Evolutionary conservation across 768 basidiomycete genomes (phyloP).

Genomic region (Vararia minispora): DNA sequence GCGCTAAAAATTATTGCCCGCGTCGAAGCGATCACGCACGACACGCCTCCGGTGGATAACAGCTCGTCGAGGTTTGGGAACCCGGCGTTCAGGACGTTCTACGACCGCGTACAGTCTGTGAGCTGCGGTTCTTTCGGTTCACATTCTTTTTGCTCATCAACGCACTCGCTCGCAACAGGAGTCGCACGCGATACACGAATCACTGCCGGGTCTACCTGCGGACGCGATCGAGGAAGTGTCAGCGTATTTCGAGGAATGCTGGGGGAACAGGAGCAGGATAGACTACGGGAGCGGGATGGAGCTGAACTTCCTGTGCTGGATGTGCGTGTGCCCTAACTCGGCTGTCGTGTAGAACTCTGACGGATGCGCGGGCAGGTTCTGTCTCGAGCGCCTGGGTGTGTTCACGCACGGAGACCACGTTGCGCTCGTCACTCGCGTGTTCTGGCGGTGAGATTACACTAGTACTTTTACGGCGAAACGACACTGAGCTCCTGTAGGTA

Average conservation of each 20-base stretch:
- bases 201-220: slow-evolving; percentile 43
- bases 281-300: slow-evolving; percentile 99
- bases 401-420: slow-evolving; percentile 53
- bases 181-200: slow-evolving; percentile 45
- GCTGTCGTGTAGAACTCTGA: background rate
- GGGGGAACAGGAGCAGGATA: slow-evolving; percentile 87
- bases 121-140: background rate
- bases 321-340: slow-evolving; percentile 52
- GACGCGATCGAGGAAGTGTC: slow-evolving; percentile 60
- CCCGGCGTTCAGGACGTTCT: slow-evolving; percentile 89
- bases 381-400: slow-evolving; percentile 62
- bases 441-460: slow-evolving; percentile 56
- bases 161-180: slow-evolving; percentile 18
- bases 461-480: background rate
- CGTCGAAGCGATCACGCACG: slow-evolving; percentile 54
- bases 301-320: slow-evolving; percentile 92
- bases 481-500: slow-evolving; percentile 30
- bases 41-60: slow-evolving; percentile 83
- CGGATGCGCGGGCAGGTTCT: slow-evolving; percentile 45
- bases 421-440: slow-evolving; percentile 71
- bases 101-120: slow-evolving; percentile 65
- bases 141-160: background rate
- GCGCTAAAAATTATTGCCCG: slow-evolving; percentile 54
- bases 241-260: slow-evolving; percentile 74
- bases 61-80: slow-evolving; percentile 91